Percentiles rank a stretch among this genome's conserved stretches.
phyloP scores from a whole-genome alignment of 257 asterid species.

The Nicotiana attenuata region DNA sequence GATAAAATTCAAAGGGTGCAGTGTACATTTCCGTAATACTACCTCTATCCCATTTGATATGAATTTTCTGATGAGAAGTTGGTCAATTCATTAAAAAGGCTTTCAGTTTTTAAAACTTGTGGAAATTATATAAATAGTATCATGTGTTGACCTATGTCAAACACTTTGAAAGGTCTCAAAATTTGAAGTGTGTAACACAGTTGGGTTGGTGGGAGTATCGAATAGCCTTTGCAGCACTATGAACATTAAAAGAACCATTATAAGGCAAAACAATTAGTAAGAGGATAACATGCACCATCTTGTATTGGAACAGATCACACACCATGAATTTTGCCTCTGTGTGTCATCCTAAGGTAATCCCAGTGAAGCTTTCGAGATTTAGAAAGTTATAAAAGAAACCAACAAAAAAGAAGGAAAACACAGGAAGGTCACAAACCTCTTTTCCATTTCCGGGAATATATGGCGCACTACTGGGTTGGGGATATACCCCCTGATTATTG shows the following conservation, averaged over 20 bases:
- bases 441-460: constrained; percentile 66
- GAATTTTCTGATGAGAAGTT: neutral
- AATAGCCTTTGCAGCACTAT: neutral
- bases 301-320: neutral
- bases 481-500: constrained; percentile 81
- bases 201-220: neutral
- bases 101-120: neutral
- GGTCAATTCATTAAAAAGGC: neutral
- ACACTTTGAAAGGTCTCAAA: neutral
- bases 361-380: neutral
- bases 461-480: constrained; percentile 69
- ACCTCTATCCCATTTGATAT: neutral
- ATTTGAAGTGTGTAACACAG: neutral
- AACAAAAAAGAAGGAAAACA: neutral
- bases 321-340: neutral
- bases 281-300: neutral
- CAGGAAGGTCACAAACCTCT: constrained; percentile 43
- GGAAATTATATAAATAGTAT: neutral
- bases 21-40: neutral
- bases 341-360: neutral
- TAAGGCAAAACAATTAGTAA: neutral
- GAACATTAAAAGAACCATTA: neutral
- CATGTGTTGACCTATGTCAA: neutral
- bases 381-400: neutral
- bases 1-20: neutral